These are phyloP conservation scores for Globisporangium radiosum DNA, from an alignment of 352 stramenopile genomes.

Conservation along the genomic window DNA sequence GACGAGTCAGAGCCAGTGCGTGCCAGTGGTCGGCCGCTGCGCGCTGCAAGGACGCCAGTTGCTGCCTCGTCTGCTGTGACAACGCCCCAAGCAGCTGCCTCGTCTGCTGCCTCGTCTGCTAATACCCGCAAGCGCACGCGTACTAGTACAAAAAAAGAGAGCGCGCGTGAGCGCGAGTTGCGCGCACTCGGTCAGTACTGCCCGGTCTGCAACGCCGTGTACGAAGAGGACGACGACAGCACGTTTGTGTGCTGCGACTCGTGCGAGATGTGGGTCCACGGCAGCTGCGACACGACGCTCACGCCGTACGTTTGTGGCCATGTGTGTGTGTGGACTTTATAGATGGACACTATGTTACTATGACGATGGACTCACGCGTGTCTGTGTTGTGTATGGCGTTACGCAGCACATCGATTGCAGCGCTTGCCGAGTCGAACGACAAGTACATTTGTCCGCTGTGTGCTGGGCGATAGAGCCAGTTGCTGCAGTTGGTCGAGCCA, in stretches of 20 bases:
- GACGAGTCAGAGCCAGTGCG: background rate
- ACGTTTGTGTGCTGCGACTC: slow-evolving; percentile 87
- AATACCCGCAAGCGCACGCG: slow-evolving; percentile 35
- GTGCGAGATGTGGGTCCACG: slow-evolving; percentile 86
- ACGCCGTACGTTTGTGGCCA: slow-evolving; percentile 36
- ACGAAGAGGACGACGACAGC: slow-evolving; percentile 82
- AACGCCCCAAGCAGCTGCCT: slow-evolving; percentile 4
- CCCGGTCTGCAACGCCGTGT: slow-evolving; percentile 77
- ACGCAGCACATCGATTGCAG: slow-evolving; percentile 37
- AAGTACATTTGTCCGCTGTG: slow-evolving; percentile 86
- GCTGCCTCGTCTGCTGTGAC: background rate
- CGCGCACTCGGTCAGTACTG: slow-evolving; percentile 80
- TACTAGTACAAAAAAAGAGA: slow-evolving; percentile 57
- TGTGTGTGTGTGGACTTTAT: background rate
- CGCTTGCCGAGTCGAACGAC: slow-evolving; percentile 60
- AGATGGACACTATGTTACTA: no score
- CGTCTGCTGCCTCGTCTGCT: slow-evolving; percentile 12
- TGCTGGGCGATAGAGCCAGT: slow-evolving; percentile 24
- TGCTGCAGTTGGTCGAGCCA: no score
- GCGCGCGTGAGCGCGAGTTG: slow-evolving; percentile 65
- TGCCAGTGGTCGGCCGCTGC: slow-evolving; percentile 4
- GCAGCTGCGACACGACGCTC: slow-evolving; percentile 57
- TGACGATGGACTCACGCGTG: slow-evolving; percentile 2
- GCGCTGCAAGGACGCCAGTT: background rate
- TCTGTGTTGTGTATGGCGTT: slow-evolving; percentile 1